Conservation (phyloP, 805 yeast species). For the Candida golubevii region DNA sequence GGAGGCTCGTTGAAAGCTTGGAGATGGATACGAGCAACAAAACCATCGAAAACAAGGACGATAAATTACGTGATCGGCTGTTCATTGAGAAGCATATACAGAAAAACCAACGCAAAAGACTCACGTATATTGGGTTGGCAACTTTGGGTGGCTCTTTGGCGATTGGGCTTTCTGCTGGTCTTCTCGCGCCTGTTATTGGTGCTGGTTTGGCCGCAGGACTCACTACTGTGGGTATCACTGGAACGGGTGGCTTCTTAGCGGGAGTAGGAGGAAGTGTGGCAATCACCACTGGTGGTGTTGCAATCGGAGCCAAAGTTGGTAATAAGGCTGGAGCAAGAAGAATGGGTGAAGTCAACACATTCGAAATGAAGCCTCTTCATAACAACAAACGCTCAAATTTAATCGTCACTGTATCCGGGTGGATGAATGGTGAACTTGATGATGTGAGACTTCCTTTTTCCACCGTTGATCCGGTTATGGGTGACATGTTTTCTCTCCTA, state of each 20-base stretch:
- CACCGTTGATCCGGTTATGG: slow-evolving; percentile 96
- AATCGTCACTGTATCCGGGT: slow-evolving; percentile 88
- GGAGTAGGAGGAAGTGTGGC: slow-evolving; percentile 96
- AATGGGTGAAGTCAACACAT: slow-evolving; percentile 88
- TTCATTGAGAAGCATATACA: slow-evolving; percentile 70
- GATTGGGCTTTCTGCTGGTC: slow-evolving; percentile 90
- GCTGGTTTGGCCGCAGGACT: slow-evolving; percentile 98
- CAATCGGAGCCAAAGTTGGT: slow-evolving; percentile 89
- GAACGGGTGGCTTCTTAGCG: slow-evolving; percentile 89
- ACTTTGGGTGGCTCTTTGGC: slow-evolving; percentile 95
- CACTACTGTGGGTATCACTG: slow-evolving; percentile 89
- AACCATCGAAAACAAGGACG: slow-evolving; percentile 57
- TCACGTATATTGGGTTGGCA: slow-evolving; percentile 89
- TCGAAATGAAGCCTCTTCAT: slow-evolving; percentile 89
- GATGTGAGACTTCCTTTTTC: slow-evolving; percentile 95
- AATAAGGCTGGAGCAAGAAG: slow-evolving; percentile 78
- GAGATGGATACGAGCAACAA: slow-evolving; percentile 64
- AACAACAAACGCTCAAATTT: slow-evolving; percentile 85
- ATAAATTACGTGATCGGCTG: slow-evolving; percentile 74
- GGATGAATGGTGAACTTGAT: slow-evolving; percentile 95
- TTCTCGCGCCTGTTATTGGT: slow-evolving; percentile 95
- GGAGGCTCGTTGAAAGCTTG: slow-evolving; percentile 82
- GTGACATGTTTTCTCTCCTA: slow-evolving; percentile 82
- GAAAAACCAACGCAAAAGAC: slow-evolving; percentile 57
- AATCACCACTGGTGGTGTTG: slow-evolving; percentile 87